Base-by-base conservation (phyloP, 2,329 filamentous ascomycete species). In the Sporothrix globosa region DNA sequence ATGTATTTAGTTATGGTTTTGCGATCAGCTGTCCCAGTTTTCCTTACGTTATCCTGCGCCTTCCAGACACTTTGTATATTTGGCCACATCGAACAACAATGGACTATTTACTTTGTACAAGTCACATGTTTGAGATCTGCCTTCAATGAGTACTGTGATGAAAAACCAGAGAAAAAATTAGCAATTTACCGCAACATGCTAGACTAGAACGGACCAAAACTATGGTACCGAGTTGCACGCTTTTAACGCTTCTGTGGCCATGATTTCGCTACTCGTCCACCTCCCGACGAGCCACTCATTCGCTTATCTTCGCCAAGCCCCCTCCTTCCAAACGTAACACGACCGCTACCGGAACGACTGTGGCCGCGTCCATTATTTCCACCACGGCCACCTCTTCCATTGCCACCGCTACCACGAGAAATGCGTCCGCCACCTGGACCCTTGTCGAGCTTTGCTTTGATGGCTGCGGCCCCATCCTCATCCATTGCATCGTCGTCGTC, bases 401-500 rank as follows among this genome's bases (percentile, higher is more conserved):
- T 80, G 1, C 79, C 75, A 21, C 76, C 76, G 63, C 77, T 74
- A 30, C 76, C 72, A 24, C 72, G 73, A 68, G 52, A 69, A 73
- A 77, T 74, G 34, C 76, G 72, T 34, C 77, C 73, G 21, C 77
- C 73, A 58, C 69, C 72, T 66, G 61, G 50, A 48, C 65, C 53
- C 69, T 75, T 78, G 48, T 79, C 80, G 39, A 84, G 80, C 69
- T 78, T 72, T n/a, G 70, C 60, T 65, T 73, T 74, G 63, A 73
- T 70, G 77, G 83, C 73, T 75, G 83, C 75, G 79, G 82, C 82
- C 70, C 85, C 85, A 50, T 83, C 83, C 39, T 85, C 84, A 39
- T 85, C 83, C 79, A 86, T 86, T 67, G 86, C 84, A 19, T 85
- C 84, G 41, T 83, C 82, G 19, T 84, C 85, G 30, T 79, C 78